Evolutionary conservation across 768 basidiomycete species (phyloP).

Genomic region (Trametes punicea): DNA sequence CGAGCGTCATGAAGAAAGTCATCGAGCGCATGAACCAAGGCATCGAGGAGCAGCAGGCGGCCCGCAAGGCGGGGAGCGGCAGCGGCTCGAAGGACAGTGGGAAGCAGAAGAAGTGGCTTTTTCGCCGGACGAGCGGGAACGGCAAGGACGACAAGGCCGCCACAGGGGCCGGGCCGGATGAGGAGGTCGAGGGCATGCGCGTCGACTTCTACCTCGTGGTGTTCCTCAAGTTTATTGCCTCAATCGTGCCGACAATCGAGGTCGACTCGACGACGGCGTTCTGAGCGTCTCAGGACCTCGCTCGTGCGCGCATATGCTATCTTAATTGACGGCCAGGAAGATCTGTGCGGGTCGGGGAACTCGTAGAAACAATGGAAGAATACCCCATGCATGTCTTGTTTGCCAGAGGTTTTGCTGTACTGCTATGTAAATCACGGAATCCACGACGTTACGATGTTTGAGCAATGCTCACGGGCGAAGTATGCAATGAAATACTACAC

Average conservation of each 20-base stretch:
- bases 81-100: conserved; percentile 37
- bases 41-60: conserved; percentile 75
- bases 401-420: conserved; percentile 19
- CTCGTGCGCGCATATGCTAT: background rate
- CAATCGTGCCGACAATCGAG: conserved; percentile 98
- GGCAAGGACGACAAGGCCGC: conserved; percentile 48
- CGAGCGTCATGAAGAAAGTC: conserved; percentile 99
- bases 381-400: conserved; percentile 21
- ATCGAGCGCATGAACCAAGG: conserved; percentile 97
- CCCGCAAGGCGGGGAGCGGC: conserved; percentile 44
- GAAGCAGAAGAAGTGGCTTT: conserved; percentile 81
- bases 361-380: conserved; percentile 14
- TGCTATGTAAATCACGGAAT: conserved; percentile 19
- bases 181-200: conserved; percentile 85
- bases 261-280: conserved; percentile 82
- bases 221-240: conserved; percentile 98
- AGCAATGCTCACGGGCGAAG: background rate
- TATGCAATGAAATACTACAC: background rate
- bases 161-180: conserved; percentile 46
- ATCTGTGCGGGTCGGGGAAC: conserved; percentile 3
- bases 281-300: conserved; percentile 15
- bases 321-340: background rate
- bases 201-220: conserved; percentile 98
- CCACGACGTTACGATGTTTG: background rate
- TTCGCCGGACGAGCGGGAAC: conserved; percentile 64